Evolutionary conservation across 768 basidiomycete genomes (phyloP), one percentile per base, ranked within the genome.

Genomic region (Suillus cothurnatus): DNA sequence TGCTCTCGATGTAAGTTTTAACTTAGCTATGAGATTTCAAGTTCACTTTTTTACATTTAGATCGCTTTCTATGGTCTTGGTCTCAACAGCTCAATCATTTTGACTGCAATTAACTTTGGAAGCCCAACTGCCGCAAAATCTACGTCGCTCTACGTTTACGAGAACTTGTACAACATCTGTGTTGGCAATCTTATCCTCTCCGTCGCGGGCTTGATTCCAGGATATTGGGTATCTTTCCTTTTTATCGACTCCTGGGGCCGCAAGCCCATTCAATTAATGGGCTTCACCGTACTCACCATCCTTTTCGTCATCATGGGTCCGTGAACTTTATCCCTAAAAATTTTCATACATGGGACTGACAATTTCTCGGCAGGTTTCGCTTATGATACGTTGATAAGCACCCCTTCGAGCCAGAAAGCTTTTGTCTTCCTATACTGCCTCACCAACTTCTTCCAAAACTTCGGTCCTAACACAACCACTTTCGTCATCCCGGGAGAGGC

Each of bases 31-130:
- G 11, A 38, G 60, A 67, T 28, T 26, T 21, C 28, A 26, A 19
- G 6, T 55, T 36, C 4, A 36, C 11, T 17, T 26, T 67, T 70
- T 53, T 8, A 53, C 15, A 32, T 57, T 69, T 53, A 91, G 87
- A 88, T 95, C 62, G 93, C 93, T 12, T 95, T 93, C 80, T 95
- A 95, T 75, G 94, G 93, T 60, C 84, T 97, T 47, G 90, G 93
- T 64, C 85, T 97, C 65, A 96, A 96, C 79, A 91, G 88, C 4
- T 83, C 86, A 39, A 86, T 87, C 73, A 90, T 96, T 67, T 82
- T 96, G 61, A 75, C 80, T 62, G 85, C 90, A 36, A 94, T 95
- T 71, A 88, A 88, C 43, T 78, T 78, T 73, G 93, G 92, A 60
- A 73, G 75, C 14, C 76, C 85, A 17, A 45, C 12, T 4, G 61